Conservation (phyloP, 768 basidiomycete species). For the Lanmaoa rubissima region DNA sequence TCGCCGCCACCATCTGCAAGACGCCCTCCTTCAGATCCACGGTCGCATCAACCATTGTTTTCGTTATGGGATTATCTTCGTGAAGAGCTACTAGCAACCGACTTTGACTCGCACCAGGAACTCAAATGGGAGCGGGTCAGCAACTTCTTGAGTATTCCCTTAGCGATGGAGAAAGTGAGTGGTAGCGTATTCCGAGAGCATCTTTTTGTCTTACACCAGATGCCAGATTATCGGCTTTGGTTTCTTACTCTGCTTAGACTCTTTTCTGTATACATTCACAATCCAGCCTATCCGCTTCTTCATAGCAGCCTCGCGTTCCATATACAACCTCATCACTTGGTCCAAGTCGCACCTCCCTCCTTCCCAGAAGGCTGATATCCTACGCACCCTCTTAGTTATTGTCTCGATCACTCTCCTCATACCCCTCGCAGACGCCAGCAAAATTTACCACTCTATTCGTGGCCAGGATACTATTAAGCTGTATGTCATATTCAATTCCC, state of each 20-base stretch:
- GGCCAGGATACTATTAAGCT: conserved; percentile 99
- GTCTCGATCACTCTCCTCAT: conserved; percentile 72
- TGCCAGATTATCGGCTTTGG: conserved; percentile 87
- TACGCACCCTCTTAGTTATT: conserved; percentile 75
- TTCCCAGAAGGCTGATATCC: conserved; percentile 89
- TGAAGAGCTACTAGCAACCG: conserved; percentile 87
- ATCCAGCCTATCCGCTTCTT: conserved; percentile 89
- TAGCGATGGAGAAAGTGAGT: conserved; percentile 91
- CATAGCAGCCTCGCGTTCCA: conserved; percentile 59
- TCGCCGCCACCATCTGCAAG: conserved; percentile 25
- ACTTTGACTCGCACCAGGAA: conserved; percentile 92
- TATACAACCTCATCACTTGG: conserved; percentile 47
- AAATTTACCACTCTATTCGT: conserved; percentile 96
- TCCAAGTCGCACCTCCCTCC: conserved; percentile 65
- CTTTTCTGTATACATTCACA: conserved; percentile 97
- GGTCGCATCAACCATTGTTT: conserved; percentile 49
- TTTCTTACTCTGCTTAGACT: conserved; percentile 90
- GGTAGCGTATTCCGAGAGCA: background rate
- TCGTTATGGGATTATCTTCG: conserved; percentile 91
- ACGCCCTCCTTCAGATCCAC: conserved; percentile 14
- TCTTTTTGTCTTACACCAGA: conserved; percentile 2
- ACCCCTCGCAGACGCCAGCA: conserved; percentile 90
- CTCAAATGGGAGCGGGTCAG: conserved; percentile 95
- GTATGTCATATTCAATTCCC: conserved; percentile 97
- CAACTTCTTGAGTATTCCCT: conserved; percentile 90